Evolutionary conservation across 768 basidiomycete genomes (phyloP), one percentile per base, ranked within the genome.

Genomic region (Phlegmacium glaucopus): DNA sequence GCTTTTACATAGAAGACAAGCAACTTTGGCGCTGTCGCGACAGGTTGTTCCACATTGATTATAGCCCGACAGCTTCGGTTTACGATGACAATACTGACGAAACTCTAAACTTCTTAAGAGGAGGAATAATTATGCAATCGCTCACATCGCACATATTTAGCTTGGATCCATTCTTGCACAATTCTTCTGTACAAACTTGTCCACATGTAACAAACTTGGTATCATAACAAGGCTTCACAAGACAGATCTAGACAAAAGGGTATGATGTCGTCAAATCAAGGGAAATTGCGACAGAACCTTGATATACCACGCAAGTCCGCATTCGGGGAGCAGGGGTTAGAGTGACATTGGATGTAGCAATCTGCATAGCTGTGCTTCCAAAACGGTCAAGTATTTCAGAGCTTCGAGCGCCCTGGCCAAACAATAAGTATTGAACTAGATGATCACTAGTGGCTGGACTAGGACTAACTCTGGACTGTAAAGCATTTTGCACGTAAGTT

Each of bases 1-100:
- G 30, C 45, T 52, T 25, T 49, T 54, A 45, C 56, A 57, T 4
- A 48, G 34, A 26, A 57, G 39, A 41, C 56, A 57, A 1, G 56
- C 51, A 2, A 35, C 16, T 35, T 54, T 57, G 16, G 56, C 53
- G 40, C 25, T 47, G 13, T 45, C 49, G 8, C 18, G 45, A 40
- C 56, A 57, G 2, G 38, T 18, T 6, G 10, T 17, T 6, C 56
- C 47, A 27, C 56, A 57, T 39, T 57, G 56, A n/a, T 10, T 39
- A 9, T 35, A 27, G 11, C 47, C 48, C 2, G 9, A 18, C 22
- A 25, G 6, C 36, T 42, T 50, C 18, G 48, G 49, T 5, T 30
- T 30, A 10, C 49, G 40, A 43, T 54, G 49, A 27, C 52, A 54
- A 30, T 50, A 50, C 52, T 54, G 27, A 10, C 22, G 28, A 22